Evolutionary conservation across 345 rosid genomes (phyloP).

Genomic region (Aquilaria malaccensis): DNA sequence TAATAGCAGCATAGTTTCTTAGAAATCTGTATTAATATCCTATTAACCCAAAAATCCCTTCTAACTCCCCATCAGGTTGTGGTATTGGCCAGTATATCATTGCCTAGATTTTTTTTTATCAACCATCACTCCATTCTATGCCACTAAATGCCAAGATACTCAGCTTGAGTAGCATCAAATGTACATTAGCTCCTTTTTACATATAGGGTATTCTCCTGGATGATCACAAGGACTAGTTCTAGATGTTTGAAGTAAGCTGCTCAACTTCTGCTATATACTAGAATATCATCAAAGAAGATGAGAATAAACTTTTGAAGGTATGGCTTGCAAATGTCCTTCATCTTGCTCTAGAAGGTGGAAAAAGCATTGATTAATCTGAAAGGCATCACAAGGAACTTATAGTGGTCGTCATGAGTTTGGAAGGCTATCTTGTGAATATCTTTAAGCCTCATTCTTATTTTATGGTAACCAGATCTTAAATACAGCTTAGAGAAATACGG

Average conservation of each 20-base stretch:
- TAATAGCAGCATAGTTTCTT: neutral
- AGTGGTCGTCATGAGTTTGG: neutral
- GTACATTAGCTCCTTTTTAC: neutral
- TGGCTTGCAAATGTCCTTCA: neutral
- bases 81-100: neutral
- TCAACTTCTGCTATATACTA: no score
- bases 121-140: no score
- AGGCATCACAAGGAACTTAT: neutral
- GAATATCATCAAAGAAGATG: neutral
- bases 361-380: neutral
- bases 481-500: neutral
- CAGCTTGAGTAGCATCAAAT: neutral
- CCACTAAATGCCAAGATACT: neutral
- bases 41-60: neutral
- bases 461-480: neutral
- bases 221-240: neutral
- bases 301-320: neutral
- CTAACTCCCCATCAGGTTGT: neutral
- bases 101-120: neutral
- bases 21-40: conserved; percentile 4
- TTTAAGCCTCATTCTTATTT: neutral
- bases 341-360: neutral
- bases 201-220: neutral
- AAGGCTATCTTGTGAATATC: neutral
- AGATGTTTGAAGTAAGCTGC: neutral